These are phyloP conservation scores for Termitomyces sp. DNA, from an alignment of 768 basidiomycete genomes.

Conservation along the genomic window DNA sequence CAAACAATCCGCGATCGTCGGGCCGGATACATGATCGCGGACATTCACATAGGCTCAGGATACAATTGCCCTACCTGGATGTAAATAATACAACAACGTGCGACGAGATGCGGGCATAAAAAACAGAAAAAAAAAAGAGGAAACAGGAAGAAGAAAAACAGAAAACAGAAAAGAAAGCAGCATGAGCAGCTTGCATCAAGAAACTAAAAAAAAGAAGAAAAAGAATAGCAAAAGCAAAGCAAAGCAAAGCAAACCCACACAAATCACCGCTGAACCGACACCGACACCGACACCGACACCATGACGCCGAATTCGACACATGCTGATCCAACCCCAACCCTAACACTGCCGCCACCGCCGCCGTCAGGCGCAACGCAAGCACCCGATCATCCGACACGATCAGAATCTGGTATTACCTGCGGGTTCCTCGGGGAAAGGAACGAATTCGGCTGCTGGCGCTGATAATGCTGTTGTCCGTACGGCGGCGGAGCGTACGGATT, in stretches of 20 bases:
- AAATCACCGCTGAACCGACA: conserved; percentile 28
- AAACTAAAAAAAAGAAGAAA: too few relatives aligned
- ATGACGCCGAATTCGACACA: conserved; percentile 40
- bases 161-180: too few relatives aligned
- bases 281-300: conserved; percentile 16
- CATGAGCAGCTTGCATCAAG: too few relatives aligned
- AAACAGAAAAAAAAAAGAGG: too few relatives aligned
- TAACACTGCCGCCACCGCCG: conserved; percentile 16
- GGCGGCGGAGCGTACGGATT: conserved; percentile 21
- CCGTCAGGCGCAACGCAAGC: conserved; percentile 55
- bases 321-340: conserved; percentile 21
- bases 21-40: too few relatives aligned
- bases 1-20: neutral
- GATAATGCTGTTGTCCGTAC: conserved; percentile 20
- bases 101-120: too few relatives aligned
- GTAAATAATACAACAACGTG: too few relatives aligned
- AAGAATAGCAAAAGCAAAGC: too few relatives aligned
- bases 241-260: too few relatives aligned
- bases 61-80: too few relatives aligned
- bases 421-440: conserved; percentile 26
- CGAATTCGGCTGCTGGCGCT: conserved; percentile 27
- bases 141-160: too few relatives aligned
- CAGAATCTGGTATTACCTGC: conserved; percentile 66
- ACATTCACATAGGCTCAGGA: too few relatives aligned
- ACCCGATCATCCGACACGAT: conserved; percentile 89